Base-by-base conservation (phyloP, 305 asterid genomes). In the Fraxinus sp. region DNA sequence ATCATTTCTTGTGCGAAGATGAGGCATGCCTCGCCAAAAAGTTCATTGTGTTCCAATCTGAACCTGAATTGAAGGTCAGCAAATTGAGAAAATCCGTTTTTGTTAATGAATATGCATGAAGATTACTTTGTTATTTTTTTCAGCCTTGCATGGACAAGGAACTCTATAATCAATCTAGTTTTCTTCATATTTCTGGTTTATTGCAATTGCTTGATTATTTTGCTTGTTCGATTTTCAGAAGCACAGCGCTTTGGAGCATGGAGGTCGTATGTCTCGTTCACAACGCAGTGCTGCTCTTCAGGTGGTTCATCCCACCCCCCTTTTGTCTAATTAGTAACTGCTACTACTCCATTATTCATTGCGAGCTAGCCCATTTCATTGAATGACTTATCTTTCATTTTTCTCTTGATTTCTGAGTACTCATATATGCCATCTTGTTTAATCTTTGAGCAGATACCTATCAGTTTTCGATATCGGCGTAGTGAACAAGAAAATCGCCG, bases 251-350 rank as follows among this genome's bases (percentile, higher is more conserved):
- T 33, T 86, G 83, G 98, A 93, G 91, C 99, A 97, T 76, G 99
- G 92, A 80, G 99, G 99, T 71, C 97, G 90, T 57, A 95, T 95
- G 99, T 94, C 99, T 68, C 98, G 98, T 85, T 90, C 97, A 78
- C 88, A 90, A 89, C 97, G 98, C 73, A 94, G 84, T 90, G 98
- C 97, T 92, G 99, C 99, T 70, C 97, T 97, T 85, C 98, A 94
- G 97, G 99, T 87, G 88, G 76, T 83, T n/a, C n/a, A n/a, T n/a
- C n/a, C 36, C 75, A 10, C 75, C 18, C 10, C 18, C 37, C n/a
- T n/a, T 30, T 28, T 68, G 75, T 68, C 20, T 13, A 68, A 68
- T 4, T 68, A 11, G 75, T 68, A 68, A 28, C 75, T 20, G 4
- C 7, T 70, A 28, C 75, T 20, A 8, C 7, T 70, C 52, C 66